These are phyloP conservation scores for Asterionellopsis glacialis DNA, from an alignment of 108 stramenopile genomes.

Conservation along the genomic window DNA sequence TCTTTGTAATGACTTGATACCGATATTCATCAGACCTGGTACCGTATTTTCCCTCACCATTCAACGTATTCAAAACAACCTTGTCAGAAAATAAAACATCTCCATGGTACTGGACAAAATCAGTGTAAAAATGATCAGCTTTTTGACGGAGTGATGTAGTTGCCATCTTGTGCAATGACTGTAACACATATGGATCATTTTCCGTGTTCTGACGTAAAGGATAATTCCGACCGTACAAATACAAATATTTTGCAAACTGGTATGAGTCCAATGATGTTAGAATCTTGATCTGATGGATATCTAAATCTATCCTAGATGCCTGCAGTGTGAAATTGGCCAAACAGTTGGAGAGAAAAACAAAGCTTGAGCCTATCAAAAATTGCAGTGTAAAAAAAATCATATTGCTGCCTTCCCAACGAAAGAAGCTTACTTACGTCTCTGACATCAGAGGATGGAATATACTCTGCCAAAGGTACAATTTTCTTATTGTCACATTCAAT, in stretches of 20 bases:
- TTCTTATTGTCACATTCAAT: constrained; percentile 28
- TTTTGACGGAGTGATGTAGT: constrained; percentile 28
- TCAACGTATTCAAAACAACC: constrained; percentile 43
- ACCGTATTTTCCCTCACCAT: constrained; percentile 48
- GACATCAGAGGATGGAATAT: constrained; percentile 46
- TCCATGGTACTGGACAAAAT: constrained; percentile 46
- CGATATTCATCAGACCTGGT: constrained; percentile 40
- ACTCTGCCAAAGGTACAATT: constrained; percentile 48
- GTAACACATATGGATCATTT: constrained; percentile 37
- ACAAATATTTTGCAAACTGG: constrained; percentile 50
- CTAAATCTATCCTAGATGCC: constrained; percentile 47
- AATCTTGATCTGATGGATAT: constrained; percentile 54
- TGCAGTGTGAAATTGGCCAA: too few relatives aligned
- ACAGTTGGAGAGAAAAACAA: too few relatives aligned
- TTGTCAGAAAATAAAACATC: constrained; percentile 52
- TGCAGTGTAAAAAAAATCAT: background rate
- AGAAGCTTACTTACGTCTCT: background rate
- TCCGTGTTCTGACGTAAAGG: constrained; percentile 37
- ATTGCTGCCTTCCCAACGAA: too few relatives aligned
- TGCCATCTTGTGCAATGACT: constrained; percentile 62
- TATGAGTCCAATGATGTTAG: constrained; percentile 32
- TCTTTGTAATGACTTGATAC: constrained; percentile 38
- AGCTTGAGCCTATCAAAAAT: too few relatives aligned
- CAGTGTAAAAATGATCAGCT: constrained; percentile 56
- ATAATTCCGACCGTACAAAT: constrained; percentile 67